A percentile compares a stretch with the other conserved stretches of the same genome.
Evolutionary conservation across 1,139 yeast genomes (phyloP).

Genomic region (Protomyces inouyei): DNA sequence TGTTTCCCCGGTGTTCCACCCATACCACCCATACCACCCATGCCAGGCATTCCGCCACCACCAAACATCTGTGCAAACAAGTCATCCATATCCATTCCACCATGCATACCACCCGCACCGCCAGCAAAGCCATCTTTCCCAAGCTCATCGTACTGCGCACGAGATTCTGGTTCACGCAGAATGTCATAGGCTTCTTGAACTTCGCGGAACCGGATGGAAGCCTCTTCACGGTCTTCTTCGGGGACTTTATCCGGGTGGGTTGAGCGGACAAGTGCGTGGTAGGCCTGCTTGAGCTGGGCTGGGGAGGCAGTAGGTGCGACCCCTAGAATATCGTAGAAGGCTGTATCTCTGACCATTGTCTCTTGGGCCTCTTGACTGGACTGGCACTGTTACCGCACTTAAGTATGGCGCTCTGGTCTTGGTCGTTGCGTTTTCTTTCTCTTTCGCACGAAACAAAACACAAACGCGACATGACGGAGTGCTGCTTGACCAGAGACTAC

Average conservation of each 20-base stretch:
- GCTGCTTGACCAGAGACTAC: too few relatives aligned
- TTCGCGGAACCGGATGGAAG: conserved; percentile 70
- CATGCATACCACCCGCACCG: conserved; percentile 36
- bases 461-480: too few relatives aligned
- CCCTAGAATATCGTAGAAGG: conserved; percentile 60
- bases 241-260: conserved; percentile 98
- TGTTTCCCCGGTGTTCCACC: conserved; percentile 27
- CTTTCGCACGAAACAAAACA: not conserved
- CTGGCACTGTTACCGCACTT: not conserved
- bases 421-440: not conserved
- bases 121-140: conserved; percentile 42
- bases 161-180: conserved; percentile 55
- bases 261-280: conserved; percentile 57
- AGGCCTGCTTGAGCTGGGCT: conserved; percentile 69
- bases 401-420: not conserved
- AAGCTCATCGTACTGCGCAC: conserved; percentile 55
- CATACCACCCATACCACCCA: conserved; percentile 31
- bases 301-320: conserved; percentile 58
- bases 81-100: conserved; percentile 31
- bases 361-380: not conserved
- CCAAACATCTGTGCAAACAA: conserved; percentile 33
- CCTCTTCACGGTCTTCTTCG: conserved; percentile 47
- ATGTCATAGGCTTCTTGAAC: conserved; percentile 70
- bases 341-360: conserved; percentile 17
- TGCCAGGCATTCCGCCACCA: conserved; percentile 29